Percentiles rank a stretch among this genome's conserved stretches.
Conservation (phyloP, 352 stramenopile genomes). For the Saprolegnia diclina region DNA sequence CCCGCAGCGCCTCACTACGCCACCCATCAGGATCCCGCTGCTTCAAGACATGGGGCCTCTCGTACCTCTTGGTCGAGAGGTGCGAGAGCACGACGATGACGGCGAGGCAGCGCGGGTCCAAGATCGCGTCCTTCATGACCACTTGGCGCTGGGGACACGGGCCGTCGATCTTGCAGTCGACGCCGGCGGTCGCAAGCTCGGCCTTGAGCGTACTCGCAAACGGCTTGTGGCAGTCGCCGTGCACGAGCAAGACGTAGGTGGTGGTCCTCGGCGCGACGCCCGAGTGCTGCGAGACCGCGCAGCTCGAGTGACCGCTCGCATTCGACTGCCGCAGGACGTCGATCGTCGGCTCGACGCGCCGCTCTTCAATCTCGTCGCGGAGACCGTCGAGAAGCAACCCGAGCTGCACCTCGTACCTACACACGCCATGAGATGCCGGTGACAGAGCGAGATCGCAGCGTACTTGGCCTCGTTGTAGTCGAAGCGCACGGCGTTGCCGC, state of each 20-base stretch:
- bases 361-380: slow-evolving; percentile 77
- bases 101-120: slow-evolving; percentile 43
- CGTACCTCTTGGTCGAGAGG: slow-evolving; percentile 45
- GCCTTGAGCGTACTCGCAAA: slow-evolving; percentile 60
- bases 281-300: background rate
- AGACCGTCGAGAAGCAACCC: slow-evolving; percentile 70
- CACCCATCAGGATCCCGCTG: slow-evolving; percentile 7
- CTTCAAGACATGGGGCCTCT: too few species aligned
- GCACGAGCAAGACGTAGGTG: slow-evolving; percentile 64
- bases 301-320: background rate
- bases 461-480: slow-evolving; percentile 61
- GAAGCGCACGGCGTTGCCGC: slow-evolving; percentile 25
- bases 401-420: slow-evolving; percentile 30
- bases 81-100: slow-evolving; percentile 67
- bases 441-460: slow-evolving; percentile 31
- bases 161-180: slow-evolving; percentile 54
- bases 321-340: background rate
- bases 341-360: slow-evolving; percentile 33
- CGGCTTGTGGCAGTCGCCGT: slow-evolving; percentile 62
- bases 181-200: slow-evolving; percentile 50
- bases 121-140: slow-evolving; percentile 66
- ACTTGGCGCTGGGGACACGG: slow-evolving; percentile 49
- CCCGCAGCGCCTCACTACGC: slow-evolving; percentile 48
- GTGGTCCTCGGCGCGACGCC: background rate
- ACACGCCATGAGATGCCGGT: background rate